These are phyloP conservation scores for Endocarpon pusillum DNA, from an alignment of 495 filamentous ascomycete genomes.

Conservation along the genomic window DNA sequence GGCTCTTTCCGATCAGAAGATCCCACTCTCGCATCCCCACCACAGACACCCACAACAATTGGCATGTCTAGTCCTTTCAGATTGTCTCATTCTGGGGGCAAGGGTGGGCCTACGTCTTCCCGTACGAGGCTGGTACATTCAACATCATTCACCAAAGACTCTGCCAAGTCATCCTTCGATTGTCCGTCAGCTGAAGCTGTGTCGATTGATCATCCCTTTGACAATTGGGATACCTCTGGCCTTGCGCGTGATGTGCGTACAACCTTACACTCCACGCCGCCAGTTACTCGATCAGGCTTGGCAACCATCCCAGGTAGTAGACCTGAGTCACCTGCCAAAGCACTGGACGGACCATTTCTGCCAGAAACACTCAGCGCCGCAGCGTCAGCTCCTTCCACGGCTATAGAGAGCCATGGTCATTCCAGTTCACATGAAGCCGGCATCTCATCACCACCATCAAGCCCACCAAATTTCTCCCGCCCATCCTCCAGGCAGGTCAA, in stretches of 20 bases:
- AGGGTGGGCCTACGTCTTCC: neutral
- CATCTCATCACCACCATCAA: neutral
- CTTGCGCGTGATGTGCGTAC: neutral
- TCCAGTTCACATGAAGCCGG: neutral
- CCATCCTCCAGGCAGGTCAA: neutral
- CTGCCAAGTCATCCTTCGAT: neutral
- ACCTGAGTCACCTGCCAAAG: neutral
- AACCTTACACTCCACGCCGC: neutral
- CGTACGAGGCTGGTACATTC: neutral
- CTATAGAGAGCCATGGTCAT: neutral
- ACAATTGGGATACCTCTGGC: constrained; percentile 1
- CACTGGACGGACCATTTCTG: neutral
- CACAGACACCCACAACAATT: neutral
- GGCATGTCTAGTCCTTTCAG: no score
- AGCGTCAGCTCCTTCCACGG: neutral
- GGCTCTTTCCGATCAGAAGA: neutral
- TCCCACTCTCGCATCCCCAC: neutral
- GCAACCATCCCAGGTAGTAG: constrained; percentile 1
- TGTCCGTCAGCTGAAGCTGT: neutral
- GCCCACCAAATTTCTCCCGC: constrained; percentile 1
- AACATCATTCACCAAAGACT: constrained; percentile 1
- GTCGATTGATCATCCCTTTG: neutral
- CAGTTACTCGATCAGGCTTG: neutral
- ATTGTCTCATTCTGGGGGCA: no score
- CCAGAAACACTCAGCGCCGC: neutral